Evolutionary conservation across 495 filamentous ascomycete genomes (phyloP).

Genomic region (Annulohypoxylon stygium): DNA sequence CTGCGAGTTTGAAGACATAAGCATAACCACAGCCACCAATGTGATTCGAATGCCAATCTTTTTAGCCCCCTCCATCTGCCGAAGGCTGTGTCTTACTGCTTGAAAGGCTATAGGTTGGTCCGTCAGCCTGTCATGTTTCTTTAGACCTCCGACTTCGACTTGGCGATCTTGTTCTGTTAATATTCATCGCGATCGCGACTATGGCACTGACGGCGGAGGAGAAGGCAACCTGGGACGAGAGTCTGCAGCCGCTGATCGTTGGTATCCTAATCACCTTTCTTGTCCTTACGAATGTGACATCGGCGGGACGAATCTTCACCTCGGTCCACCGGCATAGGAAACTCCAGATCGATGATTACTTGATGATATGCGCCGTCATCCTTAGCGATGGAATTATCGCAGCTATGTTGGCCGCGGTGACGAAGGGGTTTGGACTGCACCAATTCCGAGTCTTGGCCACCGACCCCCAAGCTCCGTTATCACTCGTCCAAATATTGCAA

Average conservation of each 20-base stretch:
- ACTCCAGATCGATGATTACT: constrained; percentile 13
- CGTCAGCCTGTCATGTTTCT: background rate
- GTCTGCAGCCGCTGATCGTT: constrained; percentile 10
- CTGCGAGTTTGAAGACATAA: background rate
- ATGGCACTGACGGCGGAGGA: constrained; percentile 11
- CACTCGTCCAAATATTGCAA: constrained; percentile 16
- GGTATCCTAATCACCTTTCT: constrained; percentile 10
- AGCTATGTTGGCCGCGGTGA: constrained; percentile 12
- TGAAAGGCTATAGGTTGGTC: background rate
- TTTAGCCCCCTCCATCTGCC: constrained; percentile 7
- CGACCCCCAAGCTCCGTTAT: background rate
- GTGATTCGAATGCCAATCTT: constrained; percentile 3
- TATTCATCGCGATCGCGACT: background rate
- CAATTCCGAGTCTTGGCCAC: constrained; percentile 14
- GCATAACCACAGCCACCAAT: background rate
- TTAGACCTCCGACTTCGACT: background rate
- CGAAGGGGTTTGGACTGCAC: constrained; percentile 10
- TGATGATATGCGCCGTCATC: constrained; percentile 16
- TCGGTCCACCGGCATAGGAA: constrained; percentile 4
- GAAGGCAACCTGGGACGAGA: constrained; percentile 13
- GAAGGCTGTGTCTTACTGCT: background rate
- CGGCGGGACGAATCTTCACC: background rate
- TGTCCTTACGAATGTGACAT: constrained; percentile 3
- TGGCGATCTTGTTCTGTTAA: constrained; percentile 2
- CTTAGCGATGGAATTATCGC: constrained; percentile 11